Evolutionary conservation across 2,329 filamentous ascomycete species (phyloP).

Genomic region (Fusarium odoratissimum): DNA sequence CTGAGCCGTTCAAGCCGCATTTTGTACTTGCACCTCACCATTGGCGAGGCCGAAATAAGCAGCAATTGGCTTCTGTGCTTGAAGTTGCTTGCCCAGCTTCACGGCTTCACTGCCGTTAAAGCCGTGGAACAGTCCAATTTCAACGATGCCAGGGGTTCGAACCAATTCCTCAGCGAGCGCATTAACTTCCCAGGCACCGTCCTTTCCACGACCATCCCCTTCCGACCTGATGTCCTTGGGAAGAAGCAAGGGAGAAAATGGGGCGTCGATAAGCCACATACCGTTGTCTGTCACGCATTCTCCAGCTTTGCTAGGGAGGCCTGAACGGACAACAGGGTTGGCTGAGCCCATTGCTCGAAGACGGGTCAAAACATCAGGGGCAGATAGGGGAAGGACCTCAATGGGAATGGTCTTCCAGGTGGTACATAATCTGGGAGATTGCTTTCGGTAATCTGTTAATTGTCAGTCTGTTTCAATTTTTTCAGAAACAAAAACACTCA

Average conservation of each 20-base stretch:
- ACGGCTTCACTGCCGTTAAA: constrained; percentile 77
- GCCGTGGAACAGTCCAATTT: constrained; percentile 91
- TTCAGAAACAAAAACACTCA: not conserved
- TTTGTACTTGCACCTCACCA: constrained; percentile 65
- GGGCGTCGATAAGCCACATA: constrained; percentile 89
- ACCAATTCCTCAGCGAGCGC: constrained; percentile 80
- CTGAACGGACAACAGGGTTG: constrained; percentile 77
- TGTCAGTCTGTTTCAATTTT: constrained; percentile 10
- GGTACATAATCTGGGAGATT: constrained; percentile 78
- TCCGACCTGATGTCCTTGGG: constrained; percentile 60
- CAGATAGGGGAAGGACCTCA: constrained; percentile 89
- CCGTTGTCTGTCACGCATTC: constrained; percentile 73
- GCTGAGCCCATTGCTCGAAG: constrained; percentile 79
- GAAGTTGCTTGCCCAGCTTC: constrained; percentile 64
- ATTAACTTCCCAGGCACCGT: constrained; percentile 82
- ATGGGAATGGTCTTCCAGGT: constrained; percentile 90
- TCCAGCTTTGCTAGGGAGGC: constrained; percentile 80
- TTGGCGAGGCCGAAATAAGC: constrained; percentile 95
- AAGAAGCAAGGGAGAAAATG: constrained; percentile 81
- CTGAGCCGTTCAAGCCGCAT: constrained; percentile 28
- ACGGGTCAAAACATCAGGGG: constrained; percentile 78
- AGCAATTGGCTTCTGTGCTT: constrained; percentile 90
- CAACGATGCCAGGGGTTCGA: constrained; percentile 85
- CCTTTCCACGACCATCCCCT: constrained; percentile 62
- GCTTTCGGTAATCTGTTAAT: constrained; percentile 83